phyloP scores from a whole-genome alignment of 2,329 filamentous ascomycete genomes.

The Epichloe sp. region DNA sequence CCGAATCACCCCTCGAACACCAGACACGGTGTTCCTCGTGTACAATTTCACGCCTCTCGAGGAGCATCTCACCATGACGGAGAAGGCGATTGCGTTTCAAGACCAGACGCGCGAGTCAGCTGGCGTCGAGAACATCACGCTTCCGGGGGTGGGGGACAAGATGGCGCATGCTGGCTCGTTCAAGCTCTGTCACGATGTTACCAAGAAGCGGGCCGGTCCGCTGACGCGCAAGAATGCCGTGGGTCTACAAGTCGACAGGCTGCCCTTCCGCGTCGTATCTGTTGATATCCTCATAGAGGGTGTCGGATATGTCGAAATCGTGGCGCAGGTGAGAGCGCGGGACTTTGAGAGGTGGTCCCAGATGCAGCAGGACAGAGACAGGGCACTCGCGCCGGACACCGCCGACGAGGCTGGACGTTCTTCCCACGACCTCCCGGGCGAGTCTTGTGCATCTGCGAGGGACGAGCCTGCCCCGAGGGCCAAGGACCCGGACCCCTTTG shows the following conservation, averaged over 20 bases:
- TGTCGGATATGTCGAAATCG: conserved; percentile 84
- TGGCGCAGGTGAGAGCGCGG: conserved; percentile 60
- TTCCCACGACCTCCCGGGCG: background rate
- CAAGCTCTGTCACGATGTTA: conserved; percentile 69
- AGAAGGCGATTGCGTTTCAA: conserved; percentile 68
- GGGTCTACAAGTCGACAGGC: conserved; percentile 47
- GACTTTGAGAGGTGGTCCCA: conserved; percentile 17
- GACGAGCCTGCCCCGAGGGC: background rate
- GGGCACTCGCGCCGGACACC: conserved; percentile 8
- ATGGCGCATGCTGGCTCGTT: conserved; percentile 64
- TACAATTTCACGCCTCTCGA: conserved; percentile 76
- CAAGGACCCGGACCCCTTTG: conserved; percentile 15
- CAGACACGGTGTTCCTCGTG: conserved; percentile 55
- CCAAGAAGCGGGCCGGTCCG: conserved; percentile 61
- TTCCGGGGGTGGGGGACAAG: conserved; percentile 40
- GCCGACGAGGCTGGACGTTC: conserved; percentile 3
- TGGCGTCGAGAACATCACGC: conserved; percentile 49
- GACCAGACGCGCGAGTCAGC: conserved; percentile 42
- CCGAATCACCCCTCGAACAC: conserved; percentile 61
- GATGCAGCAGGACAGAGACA: conserved; percentile 11
- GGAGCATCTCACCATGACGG: conserved; percentile 63
- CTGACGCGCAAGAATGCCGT: conserved; percentile 51
- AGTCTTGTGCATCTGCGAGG: background rate
- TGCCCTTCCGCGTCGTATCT: conserved; percentile 70
- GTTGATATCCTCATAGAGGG: conserved; percentile 84